Conservation (phyloP, 139 green algal genomes). For the Chara braunii region DNA sequence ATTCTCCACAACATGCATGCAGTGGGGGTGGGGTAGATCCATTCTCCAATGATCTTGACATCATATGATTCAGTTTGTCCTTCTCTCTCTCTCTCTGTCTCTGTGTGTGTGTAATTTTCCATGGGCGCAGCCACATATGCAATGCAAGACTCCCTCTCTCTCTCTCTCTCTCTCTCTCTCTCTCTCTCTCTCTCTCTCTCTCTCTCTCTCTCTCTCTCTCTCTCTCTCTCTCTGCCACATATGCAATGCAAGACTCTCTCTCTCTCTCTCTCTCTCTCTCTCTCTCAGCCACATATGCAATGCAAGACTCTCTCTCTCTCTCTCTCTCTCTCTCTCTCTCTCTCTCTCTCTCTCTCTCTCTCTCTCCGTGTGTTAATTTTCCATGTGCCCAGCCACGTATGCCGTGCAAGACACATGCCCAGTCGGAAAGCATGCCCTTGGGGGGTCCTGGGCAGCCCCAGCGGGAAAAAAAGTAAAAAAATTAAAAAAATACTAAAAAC, state of each 20-base stretch:
- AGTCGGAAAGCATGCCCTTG: no score
- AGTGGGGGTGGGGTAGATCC: no score
- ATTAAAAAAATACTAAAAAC: no score
- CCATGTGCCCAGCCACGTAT: no score
- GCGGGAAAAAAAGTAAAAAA: no score
- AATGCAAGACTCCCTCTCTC: slow-evolving; percentile 13
- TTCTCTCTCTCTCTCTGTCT: neutral
- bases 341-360: slow-evolving; percentile 20
- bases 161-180: slow-evolving; percentile 17
- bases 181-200: slow-evolving; percentile 17
- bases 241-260: neutral
- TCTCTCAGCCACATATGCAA: slow-evolving; percentile 5
- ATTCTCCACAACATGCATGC: no score
- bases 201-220: slow-evolving; percentile 19
- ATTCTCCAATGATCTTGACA: neutral
- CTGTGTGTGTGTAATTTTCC: no score
- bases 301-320: slow-evolving; percentile 10
- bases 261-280: slow-evolving; percentile 16
- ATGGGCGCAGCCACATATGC: neutral
- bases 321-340: slow-evolving; percentile 21
- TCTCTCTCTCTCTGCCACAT: slow-evolving; percentile 7
- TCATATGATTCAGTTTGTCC: neutral
- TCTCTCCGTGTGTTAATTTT: slow-evolving; percentile 7
- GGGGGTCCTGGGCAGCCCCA: no score
- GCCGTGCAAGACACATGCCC: no score